These are phyloP conservation scores for Trichoderma atrobrunneum DNA, from an alignment of 2,329 filamentous ascomycete genomes.

Conservation along the genomic window DNA sequence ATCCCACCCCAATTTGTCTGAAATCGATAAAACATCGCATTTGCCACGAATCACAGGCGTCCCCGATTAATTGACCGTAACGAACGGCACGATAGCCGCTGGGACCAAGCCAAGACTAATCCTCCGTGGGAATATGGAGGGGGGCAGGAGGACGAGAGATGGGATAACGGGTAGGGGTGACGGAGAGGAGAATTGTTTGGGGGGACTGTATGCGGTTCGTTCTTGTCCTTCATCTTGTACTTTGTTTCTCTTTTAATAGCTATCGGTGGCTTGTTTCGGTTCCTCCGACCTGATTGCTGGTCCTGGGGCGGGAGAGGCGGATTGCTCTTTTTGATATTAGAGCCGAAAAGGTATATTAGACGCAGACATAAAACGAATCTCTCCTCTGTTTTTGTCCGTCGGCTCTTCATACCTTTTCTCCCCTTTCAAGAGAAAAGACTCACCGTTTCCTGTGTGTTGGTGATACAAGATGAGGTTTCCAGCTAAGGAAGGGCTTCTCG, in stretches of 20 bases:
- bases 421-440: neutral
- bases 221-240: neutral
- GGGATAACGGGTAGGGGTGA: neutral
- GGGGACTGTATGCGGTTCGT: neutral
- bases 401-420: neutral
- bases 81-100: neutral
- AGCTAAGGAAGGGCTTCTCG: neutral
- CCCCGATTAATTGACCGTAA: constrained; percentile 14
- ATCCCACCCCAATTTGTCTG: neutral
- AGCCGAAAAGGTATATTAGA: neutral
- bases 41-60: neutral
- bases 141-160: neutral
- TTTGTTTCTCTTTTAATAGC: neutral
- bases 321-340: neutral
- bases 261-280: neutral
- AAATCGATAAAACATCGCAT: neutral
- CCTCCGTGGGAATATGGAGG: neutral
- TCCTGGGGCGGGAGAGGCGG: neutral
- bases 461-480: neutral
- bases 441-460: neutral
- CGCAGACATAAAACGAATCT: neutral
- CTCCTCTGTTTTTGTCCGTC: neutral
- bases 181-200: neutral
- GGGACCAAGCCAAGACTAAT: neutral
- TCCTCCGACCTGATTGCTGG: neutral